phyloP scores from a whole-genome alignment of 2,329 filamentous ascomycete species.

The Stagonosporopsis vannaccii region DNA sequence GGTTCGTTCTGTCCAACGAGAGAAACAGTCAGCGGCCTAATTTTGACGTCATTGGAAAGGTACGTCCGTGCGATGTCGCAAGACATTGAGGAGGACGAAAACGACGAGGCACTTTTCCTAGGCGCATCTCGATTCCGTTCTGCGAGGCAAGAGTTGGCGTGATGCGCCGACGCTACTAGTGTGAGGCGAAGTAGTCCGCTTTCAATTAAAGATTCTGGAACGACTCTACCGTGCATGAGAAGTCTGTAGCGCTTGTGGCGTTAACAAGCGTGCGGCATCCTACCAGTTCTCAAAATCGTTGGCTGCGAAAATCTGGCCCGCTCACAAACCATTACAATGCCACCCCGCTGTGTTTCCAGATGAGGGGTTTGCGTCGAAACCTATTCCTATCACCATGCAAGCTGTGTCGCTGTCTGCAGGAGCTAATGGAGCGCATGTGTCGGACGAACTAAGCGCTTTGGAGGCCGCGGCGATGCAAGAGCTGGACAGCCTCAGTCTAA shows the following conservation, averaged over 20 bases:
- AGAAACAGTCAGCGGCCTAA: constrained; percentile 5
- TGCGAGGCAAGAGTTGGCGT: background rate
- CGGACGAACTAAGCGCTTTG: constrained; percentile 7
- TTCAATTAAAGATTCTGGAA: background rate
- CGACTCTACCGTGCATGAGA: background rate
- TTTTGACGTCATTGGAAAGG: constrained; percentile 8
- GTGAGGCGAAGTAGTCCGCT: background rate
- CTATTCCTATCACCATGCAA: constrained; percentile 3
- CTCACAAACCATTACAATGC: constrained; percentile 1
- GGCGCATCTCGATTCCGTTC: background rate
- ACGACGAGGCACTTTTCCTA: constrained; percentile 1
- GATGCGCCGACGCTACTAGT: background rate
- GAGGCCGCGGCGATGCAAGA: constrained; percentile 29
- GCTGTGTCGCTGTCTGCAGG: constrained; percentile 1
- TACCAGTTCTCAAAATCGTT: constrained; percentile 4
- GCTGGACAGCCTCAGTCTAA: constrained; percentile 34
- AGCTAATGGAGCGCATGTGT: constrained; percentile 1
- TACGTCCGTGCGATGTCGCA: background rate
- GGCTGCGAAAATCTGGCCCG: constrained; percentile 3
- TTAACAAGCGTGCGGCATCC: constrained; percentile 13
- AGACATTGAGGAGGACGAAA: constrained; percentile 3
- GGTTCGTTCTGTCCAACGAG: background rate
- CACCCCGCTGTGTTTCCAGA: constrained; percentile 2
- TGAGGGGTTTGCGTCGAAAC: background rate
- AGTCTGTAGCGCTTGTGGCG: constrained; percentile 15